These are phyloP conservation scores for Barnettozyma sp. DNA, from an alignment of 805 yeast species.

Conservation along the genomic window DNA sequence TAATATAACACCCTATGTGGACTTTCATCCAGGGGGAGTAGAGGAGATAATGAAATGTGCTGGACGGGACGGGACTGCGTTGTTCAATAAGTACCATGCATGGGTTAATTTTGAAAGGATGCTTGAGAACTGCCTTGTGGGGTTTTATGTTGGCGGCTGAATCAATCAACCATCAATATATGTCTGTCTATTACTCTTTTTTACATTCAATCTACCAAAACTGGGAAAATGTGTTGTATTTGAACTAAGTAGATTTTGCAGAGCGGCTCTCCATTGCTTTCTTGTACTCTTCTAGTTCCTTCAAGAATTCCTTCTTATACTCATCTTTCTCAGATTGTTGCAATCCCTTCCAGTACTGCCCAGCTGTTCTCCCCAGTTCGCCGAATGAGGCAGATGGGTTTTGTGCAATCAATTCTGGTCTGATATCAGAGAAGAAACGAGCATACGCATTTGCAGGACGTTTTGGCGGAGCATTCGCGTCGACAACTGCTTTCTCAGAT, in stretches of 20 bases:
- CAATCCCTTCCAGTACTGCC: constrained; percentile 86
- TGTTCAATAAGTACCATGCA: constrained; percentile 66
- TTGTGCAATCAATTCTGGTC: constrained; percentile 7
- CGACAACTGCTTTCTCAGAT: constrained; percentile 13
- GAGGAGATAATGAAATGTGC: constrained; percentile 71
- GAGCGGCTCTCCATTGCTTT: constrained; percentile 14
- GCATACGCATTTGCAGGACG: constrained; percentile 18
- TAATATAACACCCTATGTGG: constrained; percentile 75
- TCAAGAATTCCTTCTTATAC: constrained; percentile 8
- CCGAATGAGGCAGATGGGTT: constrained; percentile 18
- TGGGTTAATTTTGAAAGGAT: constrained; percentile 86
- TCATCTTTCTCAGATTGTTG: constrained; percentile 64
- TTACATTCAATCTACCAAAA: no score
- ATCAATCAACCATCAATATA: no score
- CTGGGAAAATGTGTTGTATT: no score
- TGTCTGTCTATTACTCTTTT: no score
- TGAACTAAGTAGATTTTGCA: neutral
- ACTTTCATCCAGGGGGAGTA: constrained; percentile 91
- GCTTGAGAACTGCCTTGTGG: constrained; percentile 72
- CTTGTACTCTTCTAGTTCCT: constrained; percentile 33
- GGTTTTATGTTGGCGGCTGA: constrained; percentile 36
- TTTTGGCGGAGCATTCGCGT: constrained; percentile 21
- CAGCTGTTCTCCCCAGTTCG: constrained; percentile 55
- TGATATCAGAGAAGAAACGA: constrained; percentile 12
- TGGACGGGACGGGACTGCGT: constrained; percentile 72